Evolutionary conservation across 2,329 filamentous ascomycete genomes (phyloP).

Genomic region (Chaetomium sp.): DNA sequence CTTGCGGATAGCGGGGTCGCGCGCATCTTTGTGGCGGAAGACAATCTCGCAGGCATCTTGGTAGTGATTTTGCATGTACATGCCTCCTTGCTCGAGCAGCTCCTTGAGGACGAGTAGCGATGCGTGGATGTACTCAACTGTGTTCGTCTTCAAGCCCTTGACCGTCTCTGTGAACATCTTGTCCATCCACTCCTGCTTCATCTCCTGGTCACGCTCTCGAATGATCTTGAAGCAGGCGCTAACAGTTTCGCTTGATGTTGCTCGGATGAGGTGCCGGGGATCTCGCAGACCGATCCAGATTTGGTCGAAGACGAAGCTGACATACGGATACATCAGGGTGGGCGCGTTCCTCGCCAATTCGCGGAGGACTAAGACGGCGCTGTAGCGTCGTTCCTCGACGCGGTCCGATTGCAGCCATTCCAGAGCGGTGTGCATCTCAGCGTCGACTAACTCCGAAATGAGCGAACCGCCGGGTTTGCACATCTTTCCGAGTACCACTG

Average conservation of each 20-base stretch:
- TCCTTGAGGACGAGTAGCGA: conserved; percentile 90
- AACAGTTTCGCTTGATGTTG: conserved; percentile 86
- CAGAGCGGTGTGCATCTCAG: conserved; percentile 90
- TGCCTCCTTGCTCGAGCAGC: conserved; percentile 86
- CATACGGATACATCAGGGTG: conserved; percentile 91
- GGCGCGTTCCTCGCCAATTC: conserved; percentile 90
- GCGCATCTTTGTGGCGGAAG: conserved; percentile 85
- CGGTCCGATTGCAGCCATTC: conserved; percentile 96
- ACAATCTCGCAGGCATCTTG: conserved; percentile 89
- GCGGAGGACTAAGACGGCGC: conserved; percentile 81
- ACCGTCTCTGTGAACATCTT: conserved; percentile 86
- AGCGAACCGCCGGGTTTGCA: conserved; percentile 88
- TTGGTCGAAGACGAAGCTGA: conserved; percentile 89
- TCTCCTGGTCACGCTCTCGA: conserved; percentile 79
- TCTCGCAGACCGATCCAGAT: conserved; percentile 94
- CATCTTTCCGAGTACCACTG: conserved; percentile 80
- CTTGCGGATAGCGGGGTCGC: conserved; percentile 77
- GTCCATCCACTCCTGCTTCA: conserved; percentile 81
- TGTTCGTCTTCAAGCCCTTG: conserved; percentile 69
- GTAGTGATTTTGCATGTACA: conserved; percentile 98
- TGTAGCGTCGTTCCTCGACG: conserved; percentile 87
- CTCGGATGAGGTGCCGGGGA: conserved; percentile 81
- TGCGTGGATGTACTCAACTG: conserved; percentile 86
- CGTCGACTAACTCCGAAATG: conserved; percentile 92
- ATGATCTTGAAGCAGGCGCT: conserved; percentile 96